Conservation (phyloP, 768 basidiomycete genomes). For the Tulasnella sp. region DNA sequence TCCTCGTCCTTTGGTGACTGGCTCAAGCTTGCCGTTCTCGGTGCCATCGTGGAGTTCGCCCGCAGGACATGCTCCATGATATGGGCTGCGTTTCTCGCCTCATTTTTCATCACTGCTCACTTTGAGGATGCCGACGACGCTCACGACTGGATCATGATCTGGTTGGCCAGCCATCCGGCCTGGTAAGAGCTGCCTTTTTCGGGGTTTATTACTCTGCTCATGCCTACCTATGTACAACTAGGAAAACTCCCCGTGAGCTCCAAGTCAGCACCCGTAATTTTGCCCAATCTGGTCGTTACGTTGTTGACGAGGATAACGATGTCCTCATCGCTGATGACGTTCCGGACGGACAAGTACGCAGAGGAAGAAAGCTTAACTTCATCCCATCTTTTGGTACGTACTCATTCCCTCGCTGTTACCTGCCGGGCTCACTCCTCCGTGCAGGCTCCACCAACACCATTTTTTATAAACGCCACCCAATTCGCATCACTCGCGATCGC, state of each 20-base stretch:
- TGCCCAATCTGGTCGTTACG: neutral
- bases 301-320: neutral
- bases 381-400: conserved; percentile 18
- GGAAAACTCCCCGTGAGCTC: conserved; percentile 35
- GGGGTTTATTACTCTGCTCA: conserved; percentile 17
- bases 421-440: neutral
- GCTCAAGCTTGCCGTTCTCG: conserved; percentile 49
- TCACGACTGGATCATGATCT: conserved; percentile 59
- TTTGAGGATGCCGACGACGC: conserved; percentile 48
- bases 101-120: conserved; percentile 49
- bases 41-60: conserved; percentile 46
- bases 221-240: neutral
- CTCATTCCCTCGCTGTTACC: neutral
- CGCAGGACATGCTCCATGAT: conserved; percentile 36
- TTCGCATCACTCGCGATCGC: conserved; percentile 18
- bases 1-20: conserved; percentile 34
- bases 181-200: conserved; percentile 33
- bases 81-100: conserved; percentile 36
- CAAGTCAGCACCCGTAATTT: conserved; percentile 34
- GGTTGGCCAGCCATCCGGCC: conserved; percentile 50
- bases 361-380: conserved; percentile 11
- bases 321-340: conserved; percentile 4
- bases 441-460: conserved; percentile 17
- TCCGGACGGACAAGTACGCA: neutral
- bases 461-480: conserved; percentile 22